These are phyloP conservation scores for Lentinus tigrinus DNA, from an alignment of 768 basidiomycete genomes.

Conservation along the genomic window DNA sequence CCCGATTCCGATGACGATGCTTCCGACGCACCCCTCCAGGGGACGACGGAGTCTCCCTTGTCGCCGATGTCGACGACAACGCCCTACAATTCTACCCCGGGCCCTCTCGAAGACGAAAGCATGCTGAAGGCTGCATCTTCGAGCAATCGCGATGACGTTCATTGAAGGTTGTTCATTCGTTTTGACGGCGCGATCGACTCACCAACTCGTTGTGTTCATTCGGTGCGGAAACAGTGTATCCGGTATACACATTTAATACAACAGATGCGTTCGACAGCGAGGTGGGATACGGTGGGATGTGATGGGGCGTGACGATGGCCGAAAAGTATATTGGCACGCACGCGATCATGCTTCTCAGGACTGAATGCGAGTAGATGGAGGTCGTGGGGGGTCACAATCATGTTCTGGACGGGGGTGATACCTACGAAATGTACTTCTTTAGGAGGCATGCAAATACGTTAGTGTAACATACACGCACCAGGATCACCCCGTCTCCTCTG, in stretches of 20 bases:
- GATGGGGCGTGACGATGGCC: constrained; percentile 12
- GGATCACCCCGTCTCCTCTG: constrained; percentile 93
- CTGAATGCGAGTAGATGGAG: not conserved
- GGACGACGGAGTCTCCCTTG: not conserved
- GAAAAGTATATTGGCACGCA: constrained; percentile 35
- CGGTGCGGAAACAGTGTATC: not conserved
- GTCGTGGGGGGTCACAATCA: not conserved
- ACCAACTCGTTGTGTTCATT: not conserved
- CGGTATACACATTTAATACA: constrained; percentile 2
- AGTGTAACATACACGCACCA: constrained; percentile 51
- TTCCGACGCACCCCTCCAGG: constrained; percentile 10
- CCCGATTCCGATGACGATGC: constrained; percentile 63
- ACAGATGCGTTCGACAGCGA: not conserved
- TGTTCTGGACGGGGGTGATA: constrained; percentile 72
- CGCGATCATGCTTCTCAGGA: not conserved
- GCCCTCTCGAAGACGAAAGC: not conserved
- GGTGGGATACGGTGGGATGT: not conserved
- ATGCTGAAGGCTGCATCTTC: not conserved
- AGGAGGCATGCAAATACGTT: not conserved
- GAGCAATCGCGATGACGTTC: not conserved
- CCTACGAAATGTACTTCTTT: constrained; percentile 39
- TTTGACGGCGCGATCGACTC: constrained; percentile 4
- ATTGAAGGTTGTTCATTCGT: not conserved
- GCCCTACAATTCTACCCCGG: not conserved
- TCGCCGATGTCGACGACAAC: not conserved